Conservation (phyloP, 2,329 filamentous ascomycete species). For the Gyromitra esculenta region DNA sequence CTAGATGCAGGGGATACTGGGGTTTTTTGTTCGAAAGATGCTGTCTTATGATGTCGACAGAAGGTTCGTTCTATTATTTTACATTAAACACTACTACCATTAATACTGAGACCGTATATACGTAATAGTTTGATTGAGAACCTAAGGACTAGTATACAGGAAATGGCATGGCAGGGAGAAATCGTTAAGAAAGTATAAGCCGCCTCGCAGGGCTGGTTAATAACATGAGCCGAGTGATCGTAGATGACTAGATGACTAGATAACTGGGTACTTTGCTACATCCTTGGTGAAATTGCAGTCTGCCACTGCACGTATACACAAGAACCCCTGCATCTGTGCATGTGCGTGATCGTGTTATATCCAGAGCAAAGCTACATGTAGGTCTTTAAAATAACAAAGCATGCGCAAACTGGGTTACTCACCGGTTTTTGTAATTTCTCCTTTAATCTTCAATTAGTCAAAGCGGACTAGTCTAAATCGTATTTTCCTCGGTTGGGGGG, state of each 20-base stretch:
- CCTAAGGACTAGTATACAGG: not conserved
- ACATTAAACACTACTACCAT: not conserved
- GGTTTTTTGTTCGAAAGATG: not conserved
- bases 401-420: too few species aligned
- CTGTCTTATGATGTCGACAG: not conserved
- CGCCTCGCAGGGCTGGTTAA: not conserved
- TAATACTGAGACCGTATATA: not conserved
- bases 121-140: not conserved
- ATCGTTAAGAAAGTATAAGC: not conserved
- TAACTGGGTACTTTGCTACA: not conserved
- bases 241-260: not conserved
- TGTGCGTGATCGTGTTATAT: not conserved
- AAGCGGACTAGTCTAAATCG: too few species aligned
- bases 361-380: too few species aligned
- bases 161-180: not conserved
- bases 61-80: not conserved
- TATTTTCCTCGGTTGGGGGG: too few species aligned
- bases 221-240: not conserved
- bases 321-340: too few species aligned
- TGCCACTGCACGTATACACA: too few species aligned
- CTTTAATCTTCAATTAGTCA: too few species aligned
- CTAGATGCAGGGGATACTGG: not conserved
- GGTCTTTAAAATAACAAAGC: too few species aligned
- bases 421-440: too few species aligned
- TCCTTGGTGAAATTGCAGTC: not conserved